Evolutionary conservation across 2,329 filamentous ascomycete species (phyloP), one percentile per base, ranked within the genome.

Genomic region (Clarireedia paspali): DNA sequence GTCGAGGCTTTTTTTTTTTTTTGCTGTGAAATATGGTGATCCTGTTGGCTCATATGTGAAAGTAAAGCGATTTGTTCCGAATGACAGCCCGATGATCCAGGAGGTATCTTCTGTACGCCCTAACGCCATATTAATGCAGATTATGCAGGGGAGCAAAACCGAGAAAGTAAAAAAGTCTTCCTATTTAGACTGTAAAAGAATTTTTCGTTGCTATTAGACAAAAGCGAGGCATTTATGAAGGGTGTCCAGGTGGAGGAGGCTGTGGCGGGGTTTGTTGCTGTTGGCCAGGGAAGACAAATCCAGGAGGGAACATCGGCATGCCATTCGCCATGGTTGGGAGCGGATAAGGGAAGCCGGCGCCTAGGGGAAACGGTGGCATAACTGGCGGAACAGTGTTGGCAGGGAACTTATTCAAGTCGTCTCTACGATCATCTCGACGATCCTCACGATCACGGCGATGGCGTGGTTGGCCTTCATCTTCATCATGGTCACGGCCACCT

Each of bases 271-370:
- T 65, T 6, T 52, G 54, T 6, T 52, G 54, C 27, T 51, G 47
- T 46, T 61, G 58, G 20, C 61, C 61, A 23, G 61, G 62, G 51
- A 65, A 60, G 53, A 75, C 76, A 20, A 75, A 75, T 2, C 75
- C 71, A 57, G 75, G 75, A 57, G 75, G 75, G 59, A 76, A 77
- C 58, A 77, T 72, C 5, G 74, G 74, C 71, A 79, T 76, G n/a
- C 76, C 75, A 62, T 77, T 78, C 4, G 73, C 68, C 3, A 75
- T 72, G 26, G 74, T 71, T 44, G 70, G 65, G 46, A 78, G 70
- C 30, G 75, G 73, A 42, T 73, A 76, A 65, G 71, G 62, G 30
- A 63, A 64, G 17, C 58, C 58, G 7, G 60, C 54, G 58, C 65
- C 61, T 7, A 60, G 12, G 3, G 40, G 34, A 15, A 57, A 57